Base-by-base conservation (phyloP, 257 asterid species). In the Paraleonurus japonicus region DNA sequence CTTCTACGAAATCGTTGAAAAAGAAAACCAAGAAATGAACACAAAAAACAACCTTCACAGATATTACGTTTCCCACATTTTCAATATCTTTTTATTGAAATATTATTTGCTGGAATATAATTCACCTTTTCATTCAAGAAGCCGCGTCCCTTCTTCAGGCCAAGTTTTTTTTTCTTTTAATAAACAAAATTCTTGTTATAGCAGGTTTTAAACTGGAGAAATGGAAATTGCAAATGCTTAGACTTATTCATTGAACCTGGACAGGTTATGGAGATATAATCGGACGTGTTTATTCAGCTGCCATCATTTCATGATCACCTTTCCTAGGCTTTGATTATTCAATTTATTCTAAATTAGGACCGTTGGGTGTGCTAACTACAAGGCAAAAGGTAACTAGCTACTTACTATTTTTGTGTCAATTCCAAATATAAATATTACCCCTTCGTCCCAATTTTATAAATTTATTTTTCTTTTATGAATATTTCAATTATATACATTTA, bases 171-270 rank as follows among this genome's bases (percentile, higher is more conserved):
- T 17, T 50, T 17, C 1, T 48, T 5, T 47, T 30, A 2, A 1
- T 30, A 2, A n/a, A 17, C 16, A 53, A 20, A 53, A 19, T 19
- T 53, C 22, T 45, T 8, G 12, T n/a, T n/a, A 55, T 0, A 10
- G 41, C 73, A 37, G n/a, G 51, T 45, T 53, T 9, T 39, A 26
- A 70, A 24, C 15, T 30, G 64, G 61, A 35, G 63, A 71, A 57
- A 33, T 19, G 33, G 70, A 61, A 65, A 58, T 54, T 48, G 39
- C 48, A 41, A 41, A 39, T 59, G 7, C 11, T 65, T 13, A 30
- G 59, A 59, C 74, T 22, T 10, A 27, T 26, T 60, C 86, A 75
- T 73, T 84, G 88, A 75, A 83, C 81, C 75, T 81, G 75, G 90
- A 80, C 85, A 41, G 20, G 72, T 67, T 79, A 48, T 35, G 43